Percentiles rank a stretch among this genome's conserved stretches.
phyloP scores from a whole-genome alignment of 768 basidiomycete species.

The Chalciporus pseudorubinellus region DNA sequence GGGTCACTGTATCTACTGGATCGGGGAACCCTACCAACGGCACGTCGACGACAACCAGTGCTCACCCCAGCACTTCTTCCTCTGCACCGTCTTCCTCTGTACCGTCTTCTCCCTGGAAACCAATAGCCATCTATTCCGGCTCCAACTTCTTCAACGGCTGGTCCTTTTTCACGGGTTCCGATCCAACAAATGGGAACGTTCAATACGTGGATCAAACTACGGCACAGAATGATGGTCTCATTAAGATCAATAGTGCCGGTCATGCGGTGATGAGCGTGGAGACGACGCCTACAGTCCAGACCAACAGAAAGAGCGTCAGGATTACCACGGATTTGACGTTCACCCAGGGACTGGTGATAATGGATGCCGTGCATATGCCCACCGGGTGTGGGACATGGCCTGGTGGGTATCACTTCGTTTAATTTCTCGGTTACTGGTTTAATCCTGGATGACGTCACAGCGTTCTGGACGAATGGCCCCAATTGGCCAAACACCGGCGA shows the following conservation, averaged over 20 bases:
- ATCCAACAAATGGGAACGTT: slow-evolving; percentile 78
- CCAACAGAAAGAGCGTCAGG: slow-evolving; percentile 71
- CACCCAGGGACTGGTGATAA: slow-evolving; percentile 67
- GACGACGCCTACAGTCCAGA: slow-evolving; percentile 70
- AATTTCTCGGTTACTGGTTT: not conserved
- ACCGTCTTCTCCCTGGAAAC: slow-evolving; percentile 54
- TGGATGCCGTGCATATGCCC: slow-evolving; percentile 89
- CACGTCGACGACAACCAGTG: slow-evolving; percentile 21
- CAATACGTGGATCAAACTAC: slow-evolving; percentile 61
- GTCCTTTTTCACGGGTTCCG: slow-evolving; percentile 63
- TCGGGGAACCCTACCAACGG: slow-evolving; percentile 21
- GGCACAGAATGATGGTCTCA: slow-evolving; percentile 58
- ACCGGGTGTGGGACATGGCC: slow-evolving; percentile 90
- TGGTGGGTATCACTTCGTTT: slow-evolving; percentile 25
- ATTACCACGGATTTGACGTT: slow-evolving; percentile 63
- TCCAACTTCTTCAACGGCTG: slow-evolving; percentile 79
- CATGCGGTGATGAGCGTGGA: slow-evolving; percentile 88
- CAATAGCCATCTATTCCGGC: slow-evolving; percentile 60
- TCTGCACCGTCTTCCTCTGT: slow-evolving; percentile 39
- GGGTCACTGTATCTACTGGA: slow-evolving; percentile 20
- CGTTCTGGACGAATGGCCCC: slow-evolving; percentile 52
- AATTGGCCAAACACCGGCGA: slow-evolving; percentile 55
- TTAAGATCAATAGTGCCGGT: slow-evolving; percentile 64
- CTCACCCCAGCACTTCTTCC: slow-evolving; percentile 16
- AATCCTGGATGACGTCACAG: slow-evolving; percentile 14